Percentiles rank a stretch among this genome's conserved stretches.
Evolutionary conservation across 441 rosid species (phyloP).

Genomic region (Adansonia gregorii): DNA sequence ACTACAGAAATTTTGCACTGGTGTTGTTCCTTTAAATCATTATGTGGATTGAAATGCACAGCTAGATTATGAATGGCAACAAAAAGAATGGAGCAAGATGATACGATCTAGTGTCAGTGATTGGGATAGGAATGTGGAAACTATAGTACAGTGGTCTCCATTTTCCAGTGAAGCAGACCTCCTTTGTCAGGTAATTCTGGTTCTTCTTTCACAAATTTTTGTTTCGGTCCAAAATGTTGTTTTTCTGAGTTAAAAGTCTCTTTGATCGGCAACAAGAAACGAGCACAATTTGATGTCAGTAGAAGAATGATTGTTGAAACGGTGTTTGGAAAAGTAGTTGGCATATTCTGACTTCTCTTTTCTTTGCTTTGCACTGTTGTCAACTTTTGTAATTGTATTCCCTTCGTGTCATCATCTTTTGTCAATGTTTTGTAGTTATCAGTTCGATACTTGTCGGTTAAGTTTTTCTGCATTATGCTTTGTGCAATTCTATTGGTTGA

Average conservation of each 20-base stretch:
- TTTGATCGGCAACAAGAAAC: neutral
- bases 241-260: neutral
- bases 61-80: conserved; percentile 77
- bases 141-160: conserved; percentile 83
- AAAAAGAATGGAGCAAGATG: conserved; percentile 63
- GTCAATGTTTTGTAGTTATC: neutral
- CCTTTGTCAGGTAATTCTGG: conserved; percentile 67
- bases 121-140: conserved; percentile 74
- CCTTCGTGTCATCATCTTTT: neutral
- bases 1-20: neutral
- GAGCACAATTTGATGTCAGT: neutral
- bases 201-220: neutral
- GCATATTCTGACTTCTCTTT: neutral
- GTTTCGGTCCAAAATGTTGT: neutral
- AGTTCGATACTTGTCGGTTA: neutral
- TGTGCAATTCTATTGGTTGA: neutral
- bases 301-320: neutral
- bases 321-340: neutral
- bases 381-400: neutral
- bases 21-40: neutral
- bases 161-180: conserved; percentile 74
- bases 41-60: conserved; percentile 38
- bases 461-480: neutral
- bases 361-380: neutral
- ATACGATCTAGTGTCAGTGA: conserved; percentile 53